phyloP scores from a whole-genome alignment of 176 grass and related monocot genomes.

The Oryza nivara region DNA sequence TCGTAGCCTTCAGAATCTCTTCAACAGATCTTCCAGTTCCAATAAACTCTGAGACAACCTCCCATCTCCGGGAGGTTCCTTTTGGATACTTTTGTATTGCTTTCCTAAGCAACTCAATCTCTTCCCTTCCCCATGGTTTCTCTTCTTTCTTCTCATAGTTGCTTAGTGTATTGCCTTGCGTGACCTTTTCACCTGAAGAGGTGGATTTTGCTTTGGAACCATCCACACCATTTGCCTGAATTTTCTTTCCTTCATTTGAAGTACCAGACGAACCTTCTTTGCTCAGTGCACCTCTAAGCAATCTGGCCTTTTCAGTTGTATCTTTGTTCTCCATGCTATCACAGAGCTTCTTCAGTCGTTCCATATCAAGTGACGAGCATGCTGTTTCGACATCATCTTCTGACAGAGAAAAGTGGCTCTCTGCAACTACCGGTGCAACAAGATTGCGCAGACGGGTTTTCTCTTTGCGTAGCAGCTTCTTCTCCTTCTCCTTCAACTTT shows the following conservation, averaged over 20 bases:
- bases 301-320: constrained; percentile 55
- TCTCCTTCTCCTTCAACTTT: constrained; percentile 95
- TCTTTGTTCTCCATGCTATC: constrained; percentile 72
- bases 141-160: constrained; percentile 90
- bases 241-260: constrained; percentile 46
- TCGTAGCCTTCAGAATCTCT: constrained; percentile 96
- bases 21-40: constrained; percentile 84
- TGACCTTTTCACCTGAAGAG: constrained; percentile 14
- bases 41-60: constrained; percentile 93
- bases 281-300: constrained; percentile 54
- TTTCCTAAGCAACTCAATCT: constrained; percentile 95
- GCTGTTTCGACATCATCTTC: constrained; percentile 71
- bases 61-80: constrained; percentile 89
- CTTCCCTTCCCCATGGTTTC: constrained; percentile 85
- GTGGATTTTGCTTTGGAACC: constrained; percentile 37
- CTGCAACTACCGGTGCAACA: constrained; percentile 41
- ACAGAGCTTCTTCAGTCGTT: constrained; percentile 68
- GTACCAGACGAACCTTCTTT: constrained; percentile 46
- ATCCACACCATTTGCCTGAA: constrained; percentile 46
- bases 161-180: constrained; percentile 37
- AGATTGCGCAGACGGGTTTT: constrained; percentile 73
- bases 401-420: constrained; percentile 57
- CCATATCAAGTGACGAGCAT: constrained; percentile 72
- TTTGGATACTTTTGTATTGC: constrained; percentile 94
- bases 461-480: constrained; percentile 90